Evolutionary conservation across 1,284 basidiomycete species (phyloP), one percentile per base, ranked within the genome.

Genomic region (Cutaneotrichosporon mucoides): DNA sequence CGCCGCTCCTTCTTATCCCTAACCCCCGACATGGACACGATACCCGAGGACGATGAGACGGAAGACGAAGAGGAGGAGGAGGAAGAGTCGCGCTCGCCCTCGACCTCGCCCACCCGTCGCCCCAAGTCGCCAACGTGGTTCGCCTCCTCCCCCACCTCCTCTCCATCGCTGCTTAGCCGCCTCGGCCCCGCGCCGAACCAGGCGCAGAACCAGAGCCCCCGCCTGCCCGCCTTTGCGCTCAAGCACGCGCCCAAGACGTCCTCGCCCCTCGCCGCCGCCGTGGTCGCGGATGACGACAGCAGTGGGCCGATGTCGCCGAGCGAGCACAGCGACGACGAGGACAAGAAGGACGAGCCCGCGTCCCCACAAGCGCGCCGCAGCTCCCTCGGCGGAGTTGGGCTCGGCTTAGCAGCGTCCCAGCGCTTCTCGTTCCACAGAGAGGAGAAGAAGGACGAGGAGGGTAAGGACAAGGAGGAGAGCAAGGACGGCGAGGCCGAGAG

Each of bases 221-320:
- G 44, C 8, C n/a, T 48, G 6, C 46, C 53, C 5, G 36, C 61
- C n/a, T 55, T 55, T 43, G 16, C 55, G n/a, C 45, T 59, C 53
- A 71, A 71, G 54, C 73, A 76, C 54, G 71, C 72, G n/a, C 70
- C 73, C 5, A 68, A 68, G 47, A 73, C 72, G 1, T 69, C 66
- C 49, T 76, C 73, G 2, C 76, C 76, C 2, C 66, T 77, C 3
- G 58, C 43, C 1, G 53, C 53, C 3, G 38, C 43, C 2, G 41
- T 59, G 6, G 13, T 35, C 42, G 49, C 58, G 33, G 53, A 41
- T 38, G 51, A 38, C 33, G 58, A 59, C 35, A 41, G 37, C 4
- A 37, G 38, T 10, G 49, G 49, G 1, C 37, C 37, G 11, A 37
- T 40, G n/a, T 46, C 44, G 15, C 15, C 24, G 10, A 51, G 49